Conservation (phyloP, 257 asterid genomes). For the Echium plantagineum region DNA sequence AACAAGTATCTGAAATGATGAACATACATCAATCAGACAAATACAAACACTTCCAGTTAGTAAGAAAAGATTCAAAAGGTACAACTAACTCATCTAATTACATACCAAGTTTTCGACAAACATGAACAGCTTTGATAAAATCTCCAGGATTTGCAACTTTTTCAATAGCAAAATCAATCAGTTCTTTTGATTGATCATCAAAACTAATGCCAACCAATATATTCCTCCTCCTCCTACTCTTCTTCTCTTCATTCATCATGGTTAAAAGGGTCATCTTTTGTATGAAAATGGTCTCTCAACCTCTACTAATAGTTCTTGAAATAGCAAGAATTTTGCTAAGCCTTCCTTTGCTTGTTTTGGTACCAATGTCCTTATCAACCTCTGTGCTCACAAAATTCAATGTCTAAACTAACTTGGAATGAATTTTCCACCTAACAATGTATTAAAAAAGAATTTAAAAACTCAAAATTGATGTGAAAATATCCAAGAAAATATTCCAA, state of each 20-base stretch:
- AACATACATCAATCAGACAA: slow-evolving; percentile 6
- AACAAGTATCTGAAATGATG: slow-evolving; percentile 35
- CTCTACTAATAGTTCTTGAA: slow-evolving; percentile 7
- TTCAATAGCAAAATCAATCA: slow-evolving; percentile 77
- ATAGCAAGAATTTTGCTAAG: slow-evolving; percentile 11
- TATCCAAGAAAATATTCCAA: slow-evolving; percentile 19
- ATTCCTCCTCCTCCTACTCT: slow-evolving; percentile 43
- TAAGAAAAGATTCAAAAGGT: background rate
- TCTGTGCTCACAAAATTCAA: background rate
- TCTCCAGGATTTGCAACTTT: slow-evolving; percentile 87
- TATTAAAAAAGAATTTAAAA: no score
- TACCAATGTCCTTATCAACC: slow-evolving; percentile 3
- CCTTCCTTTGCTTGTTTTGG: slow-evolving; percentile 6
- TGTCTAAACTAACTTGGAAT: background rate
- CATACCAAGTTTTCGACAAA: slow-evolving; percentile 67
- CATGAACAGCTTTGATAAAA: slow-evolving; percentile 63
- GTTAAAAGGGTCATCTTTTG: slow-evolving; percentile 31
- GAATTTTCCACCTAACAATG: background rate
- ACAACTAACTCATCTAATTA: slow-evolving; percentile 1
- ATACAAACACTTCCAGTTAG: slow-evolving; percentile 1
- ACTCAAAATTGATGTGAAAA: slow-evolving; percentile 2
- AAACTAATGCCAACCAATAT: slow-evolving; percentile 71
- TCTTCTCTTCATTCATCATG: slow-evolving; percentile 19
- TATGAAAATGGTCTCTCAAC: background rate
- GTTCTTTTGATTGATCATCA: slow-evolving; percentile 52